phyloP scores from a whole-genome alignment of 2,329 filamentous ascomycete genomes.

The Fusarium verticillioides region DNA sequence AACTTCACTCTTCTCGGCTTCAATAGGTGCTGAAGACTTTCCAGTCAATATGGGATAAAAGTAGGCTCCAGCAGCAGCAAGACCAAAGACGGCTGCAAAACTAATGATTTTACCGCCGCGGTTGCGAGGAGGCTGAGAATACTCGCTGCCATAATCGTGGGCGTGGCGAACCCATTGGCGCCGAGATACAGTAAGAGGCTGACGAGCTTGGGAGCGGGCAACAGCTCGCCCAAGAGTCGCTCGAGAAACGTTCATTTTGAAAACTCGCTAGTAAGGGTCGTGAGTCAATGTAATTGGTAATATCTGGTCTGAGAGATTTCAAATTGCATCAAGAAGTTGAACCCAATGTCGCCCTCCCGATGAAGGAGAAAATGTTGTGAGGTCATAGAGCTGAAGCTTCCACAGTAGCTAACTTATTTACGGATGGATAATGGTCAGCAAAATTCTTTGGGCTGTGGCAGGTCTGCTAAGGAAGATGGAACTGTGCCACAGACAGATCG shows the following conservation, averaged over 20 bases:
- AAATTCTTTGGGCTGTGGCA: slow-evolving; percentile 43
- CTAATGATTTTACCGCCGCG: slow-evolving; percentile 47
- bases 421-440: slow-evolving; percentile 38
- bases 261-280: background rate
- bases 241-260: slow-evolving; percentile 49
- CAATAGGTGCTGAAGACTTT: slow-evolving; percentile 34
- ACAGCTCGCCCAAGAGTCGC: slow-evolving; percentile 45
- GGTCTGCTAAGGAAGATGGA: slow-evolving; percentile 7
- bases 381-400: slow-evolving; percentile 42
- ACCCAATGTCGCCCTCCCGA: slow-evolving; percentile 20
- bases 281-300: slow-evolving; percentile 5
- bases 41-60: slow-evolving; percentile 52
- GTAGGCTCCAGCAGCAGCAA: slow-evolving; percentile 53
- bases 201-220: slow-evolving; percentile 39
- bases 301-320: background rate
- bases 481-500: slow-evolving; percentile 15
- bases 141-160: slow-evolving; percentile 44
- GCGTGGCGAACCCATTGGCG: slow-evolving; percentile 48
- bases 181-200: slow-evolving; percentile 31
- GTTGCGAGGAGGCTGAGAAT: slow-evolving; percentile 30
- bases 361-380: slow-evolving; percentile 37
- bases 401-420: slow-evolving; percentile 2
- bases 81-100: slow-evolving; percentile 51
- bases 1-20: slow-evolving; percentile 27
- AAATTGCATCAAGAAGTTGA: slow-evolving; percentile 6